Percentiles rank a stretch among this genome's conserved stretches.
Conservation (phyloP, 164 flowering plant species). For the Annona cherimola region DNA sequence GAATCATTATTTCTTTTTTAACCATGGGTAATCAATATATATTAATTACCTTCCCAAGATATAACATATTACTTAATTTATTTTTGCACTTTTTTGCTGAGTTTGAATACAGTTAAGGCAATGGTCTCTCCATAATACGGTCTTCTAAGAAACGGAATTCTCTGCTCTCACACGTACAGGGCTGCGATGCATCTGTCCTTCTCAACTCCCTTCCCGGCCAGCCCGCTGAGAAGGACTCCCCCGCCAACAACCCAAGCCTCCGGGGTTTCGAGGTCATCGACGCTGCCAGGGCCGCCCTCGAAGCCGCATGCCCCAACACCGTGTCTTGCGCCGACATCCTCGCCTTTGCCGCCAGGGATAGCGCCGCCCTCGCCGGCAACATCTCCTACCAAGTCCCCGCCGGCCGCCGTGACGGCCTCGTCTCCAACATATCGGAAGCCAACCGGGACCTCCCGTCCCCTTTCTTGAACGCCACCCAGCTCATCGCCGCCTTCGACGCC, state of each 20-base stretch:
- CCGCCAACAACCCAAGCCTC: constrained; percentile 38
- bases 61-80: too few relatives aligned
- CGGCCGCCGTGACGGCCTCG: constrained; percentile 39
- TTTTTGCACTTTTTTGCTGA: too few relatives aligned
- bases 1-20: too few relatives aligned
- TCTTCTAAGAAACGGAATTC: too few relatives aligned
- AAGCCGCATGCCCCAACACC: constrained; percentile 35
- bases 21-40: too few relatives aligned
- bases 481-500: not conserved
- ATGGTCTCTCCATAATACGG: too few relatives aligned
- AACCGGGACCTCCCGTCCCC: constrained; percentile 2
- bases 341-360: constrained; percentile 55
- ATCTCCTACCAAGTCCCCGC: constrained; percentile 33
- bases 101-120: too few relatives aligned
- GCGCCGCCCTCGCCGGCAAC: constrained; percentile 28
- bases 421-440: constrained; percentile 20
- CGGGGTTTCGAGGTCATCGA: constrained; percentile 56
- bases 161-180: too few relatives aligned
- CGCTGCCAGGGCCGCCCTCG: constrained; percentile 38
- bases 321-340: constrained; percentile 62
- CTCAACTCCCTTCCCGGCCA: constrained; percentile 37
- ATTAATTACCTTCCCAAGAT: too few relatives aligned
- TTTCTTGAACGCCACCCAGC: not conserved
- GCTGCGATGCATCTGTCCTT: constrained; percentile 54
- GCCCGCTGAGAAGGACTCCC: constrained; percentile 33